Percentiles rank a stretch among this genome's conserved stretches.
Evolutionary conservation across 371 early-diverging fungal species (phyloP).

Genomic region (Lichtheimia ornata): DNA sequence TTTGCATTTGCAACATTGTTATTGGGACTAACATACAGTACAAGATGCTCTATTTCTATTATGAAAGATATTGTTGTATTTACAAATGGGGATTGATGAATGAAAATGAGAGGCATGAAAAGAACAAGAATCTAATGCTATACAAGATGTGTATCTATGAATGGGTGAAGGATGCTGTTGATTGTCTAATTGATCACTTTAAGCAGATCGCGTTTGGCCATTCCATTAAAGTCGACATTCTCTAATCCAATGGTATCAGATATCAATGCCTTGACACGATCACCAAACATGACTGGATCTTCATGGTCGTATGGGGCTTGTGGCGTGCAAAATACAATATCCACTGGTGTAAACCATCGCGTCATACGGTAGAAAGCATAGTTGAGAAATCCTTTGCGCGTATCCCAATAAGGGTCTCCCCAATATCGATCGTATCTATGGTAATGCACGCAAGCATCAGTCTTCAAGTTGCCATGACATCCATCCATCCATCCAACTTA

Average conservation of each 20-base stretch:
- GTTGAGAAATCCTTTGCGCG: slow-evolving; percentile 44
- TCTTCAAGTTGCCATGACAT: neutral
- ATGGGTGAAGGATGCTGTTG: too few relatives aligned
- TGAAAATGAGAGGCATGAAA: too few relatives aligned
- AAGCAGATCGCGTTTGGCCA: slow-evolving; percentile 39
- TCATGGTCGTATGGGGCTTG: slow-evolving; percentile 18
- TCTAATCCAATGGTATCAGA: slow-evolving; percentile 24
- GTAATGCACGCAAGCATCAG: neutral
- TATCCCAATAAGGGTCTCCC: slow-evolving; percentile 52
- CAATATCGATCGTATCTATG: slow-evolving; percentile 30
- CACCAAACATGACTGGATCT: slow-evolving; percentile 25
- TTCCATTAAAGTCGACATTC: slow-evolving; percentile 44
- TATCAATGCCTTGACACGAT: slow-evolving; percentile 30
- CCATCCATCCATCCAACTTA: slow-evolving; percentile 13
- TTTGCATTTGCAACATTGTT: too few relatives aligned
- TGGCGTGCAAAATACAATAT: slow-evolving; percentile 35
- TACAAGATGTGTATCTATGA: too few relatives aligned
- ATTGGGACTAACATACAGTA: too few relatives aligned
- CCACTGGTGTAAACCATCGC: slow-evolving; percentile 39
- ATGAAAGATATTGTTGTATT: too few relatives aligned
- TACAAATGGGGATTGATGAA: too few relatives aligned
- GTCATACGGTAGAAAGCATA: slow-evolving; percentile 51
- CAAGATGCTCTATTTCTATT: too few relatives aligned
- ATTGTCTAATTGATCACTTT: neutral
- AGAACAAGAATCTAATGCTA: too few relatives aligned